Evolutionary conservation across 345 rosid species (phyloP).

Genomic region (Hypericum perforatum): DNA sequence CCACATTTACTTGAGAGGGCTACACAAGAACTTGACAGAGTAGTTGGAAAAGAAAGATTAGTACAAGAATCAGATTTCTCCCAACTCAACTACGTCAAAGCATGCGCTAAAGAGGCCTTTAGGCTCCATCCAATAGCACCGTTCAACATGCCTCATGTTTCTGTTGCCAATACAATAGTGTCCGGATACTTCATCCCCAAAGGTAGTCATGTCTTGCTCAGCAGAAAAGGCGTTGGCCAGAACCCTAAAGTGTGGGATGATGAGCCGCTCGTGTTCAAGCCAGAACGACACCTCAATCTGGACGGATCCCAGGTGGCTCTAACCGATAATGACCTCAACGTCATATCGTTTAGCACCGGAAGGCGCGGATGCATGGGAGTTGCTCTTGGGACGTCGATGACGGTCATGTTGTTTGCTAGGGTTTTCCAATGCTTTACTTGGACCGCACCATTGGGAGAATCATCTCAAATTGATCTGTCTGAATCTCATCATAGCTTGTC

Average conservation of each 20-base stretch:
- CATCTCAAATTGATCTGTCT: too few relatives aligned
- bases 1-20: constrained; percentile 35
- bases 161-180: constrained; percentile 16
- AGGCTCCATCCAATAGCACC: constrained; percentile 40
- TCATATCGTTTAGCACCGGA: constrained; percentile 41
- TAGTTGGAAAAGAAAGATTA: constrained; percentile 37
- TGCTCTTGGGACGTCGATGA: constrained; percentile 10
- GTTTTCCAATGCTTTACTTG: constrained; percentile 15
- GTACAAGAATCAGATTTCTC: constrained; percentile 42
- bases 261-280: constrained; percentile 32
- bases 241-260: constrained; percentile 40
- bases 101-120: constrained; percentile 42
- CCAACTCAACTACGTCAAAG: constrained; percentile 35
- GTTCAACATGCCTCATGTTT: constrained; percentile 40
- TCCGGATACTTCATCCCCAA: constrained; percentile 44
- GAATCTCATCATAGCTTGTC: too few relatives aligned
- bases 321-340: constrained; percentile 20
- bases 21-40: constrained; percentile 29
- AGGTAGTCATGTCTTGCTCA: constrained; percentile 35
- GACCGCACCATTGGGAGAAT: constrained; percentile 4
- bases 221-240: constrained; percentile 35
- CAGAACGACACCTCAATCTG: constrained; percentile 31
- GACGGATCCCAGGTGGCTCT: constrained; percentile 15
- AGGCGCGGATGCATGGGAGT: constrained; percentile 30
- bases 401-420: constrained; percentile 12